phyloP scores from a whole-genome alignment of 1,139 yeast genomes.

The Pneumocystis canis region DNA sequence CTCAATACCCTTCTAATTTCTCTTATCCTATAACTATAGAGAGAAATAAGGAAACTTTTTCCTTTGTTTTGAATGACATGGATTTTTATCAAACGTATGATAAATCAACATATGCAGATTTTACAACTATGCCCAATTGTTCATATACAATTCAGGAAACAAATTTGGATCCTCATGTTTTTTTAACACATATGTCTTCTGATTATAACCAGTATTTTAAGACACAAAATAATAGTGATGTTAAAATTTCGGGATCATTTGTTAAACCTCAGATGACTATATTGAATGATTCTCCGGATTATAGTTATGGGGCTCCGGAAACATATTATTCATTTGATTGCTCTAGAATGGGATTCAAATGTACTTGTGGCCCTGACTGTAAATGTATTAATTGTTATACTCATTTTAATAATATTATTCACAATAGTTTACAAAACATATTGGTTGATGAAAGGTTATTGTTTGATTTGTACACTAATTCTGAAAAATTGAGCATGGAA shows the following conservation, averaged over 20 bases:
- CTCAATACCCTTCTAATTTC: background rate
- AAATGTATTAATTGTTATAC: background rate
- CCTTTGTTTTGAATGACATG: background rate
- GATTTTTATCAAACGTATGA: background rate
- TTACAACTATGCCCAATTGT: background rate
- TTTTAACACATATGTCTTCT: background rate
- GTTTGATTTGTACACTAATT: background rate
- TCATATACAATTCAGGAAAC: background rate
- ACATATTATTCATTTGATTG: background rate
- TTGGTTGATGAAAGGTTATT: background rate
- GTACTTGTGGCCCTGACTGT: background rate
- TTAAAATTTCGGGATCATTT: background rate
- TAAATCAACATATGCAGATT: background rate
- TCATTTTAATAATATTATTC: background rate
- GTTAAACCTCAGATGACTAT: background rate
- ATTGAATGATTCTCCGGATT: background rate
- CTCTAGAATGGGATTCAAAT: background rate
- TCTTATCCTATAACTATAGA: background rate
- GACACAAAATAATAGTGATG: background rate
- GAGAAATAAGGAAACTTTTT: background rate
- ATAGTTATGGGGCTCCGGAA: background rate
- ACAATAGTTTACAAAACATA: background rate
- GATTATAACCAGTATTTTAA: background rate
- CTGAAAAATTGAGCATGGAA: background rate
- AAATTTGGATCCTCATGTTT: background rate